These are phyloP conservation scores for Apiotrichum veenhuisii DNA, from an alignment of 1,284 basidiomycete species.

Conservation along the genomic window DNA sequence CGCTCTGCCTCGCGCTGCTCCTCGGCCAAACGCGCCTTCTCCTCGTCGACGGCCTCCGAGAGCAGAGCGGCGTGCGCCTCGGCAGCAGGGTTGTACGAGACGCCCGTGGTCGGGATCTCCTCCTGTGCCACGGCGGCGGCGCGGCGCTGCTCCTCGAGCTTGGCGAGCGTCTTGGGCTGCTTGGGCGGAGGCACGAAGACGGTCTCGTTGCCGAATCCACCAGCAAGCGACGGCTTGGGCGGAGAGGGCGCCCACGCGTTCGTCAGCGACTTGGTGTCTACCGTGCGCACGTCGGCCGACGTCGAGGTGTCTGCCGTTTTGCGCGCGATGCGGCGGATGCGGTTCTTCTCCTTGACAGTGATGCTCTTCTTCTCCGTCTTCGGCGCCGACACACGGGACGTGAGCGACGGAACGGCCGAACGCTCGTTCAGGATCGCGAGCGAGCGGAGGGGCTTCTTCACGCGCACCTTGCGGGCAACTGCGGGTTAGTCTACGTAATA, in stretches of 20 bases:
- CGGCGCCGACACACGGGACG: conserved; percentile 52
- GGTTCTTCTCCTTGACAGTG: conserved; percentile 65
- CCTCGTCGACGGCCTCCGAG: conserved; percentile 64
- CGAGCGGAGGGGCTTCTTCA: conserved; percentile 62
- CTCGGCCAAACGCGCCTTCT: conserved; percentile 59
- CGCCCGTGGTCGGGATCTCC: conserved; percentile 72
- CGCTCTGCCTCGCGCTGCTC: conserved; percentile 59
- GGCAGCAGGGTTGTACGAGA: conserved; percentile 88
- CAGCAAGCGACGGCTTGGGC: conserved; percentile 9
- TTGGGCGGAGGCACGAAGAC: conserved; percentile 34
- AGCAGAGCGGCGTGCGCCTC: conserved; percentile 73
- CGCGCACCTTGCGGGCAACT: conserved; percentile 39
- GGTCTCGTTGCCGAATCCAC: conserved; percentile 40
- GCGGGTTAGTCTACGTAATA: background rate
- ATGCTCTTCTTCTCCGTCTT: conserved; percentile 43
- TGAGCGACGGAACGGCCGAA: conserved; percentile 77
- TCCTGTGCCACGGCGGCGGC: conserved; percentile 48
- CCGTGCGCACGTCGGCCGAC: conserved; percentile 8
- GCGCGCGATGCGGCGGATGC: conserved; percentile 69
- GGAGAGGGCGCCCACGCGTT: conserved; percentile 21
- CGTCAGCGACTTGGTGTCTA: conserved; percentile 12
- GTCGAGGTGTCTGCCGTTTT: conserved; percentile 57
- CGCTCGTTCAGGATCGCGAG: conserved; percentile 77
- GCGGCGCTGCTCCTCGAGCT: conserved; percentile 28
- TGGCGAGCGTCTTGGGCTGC: conserved; percentile 37